A percentile compares a stretch with the other conserved stretches of the same genome.
Conservation (phyloP, 768 basidiomycete species). For the Rhodotorula diobovata region DNA sequence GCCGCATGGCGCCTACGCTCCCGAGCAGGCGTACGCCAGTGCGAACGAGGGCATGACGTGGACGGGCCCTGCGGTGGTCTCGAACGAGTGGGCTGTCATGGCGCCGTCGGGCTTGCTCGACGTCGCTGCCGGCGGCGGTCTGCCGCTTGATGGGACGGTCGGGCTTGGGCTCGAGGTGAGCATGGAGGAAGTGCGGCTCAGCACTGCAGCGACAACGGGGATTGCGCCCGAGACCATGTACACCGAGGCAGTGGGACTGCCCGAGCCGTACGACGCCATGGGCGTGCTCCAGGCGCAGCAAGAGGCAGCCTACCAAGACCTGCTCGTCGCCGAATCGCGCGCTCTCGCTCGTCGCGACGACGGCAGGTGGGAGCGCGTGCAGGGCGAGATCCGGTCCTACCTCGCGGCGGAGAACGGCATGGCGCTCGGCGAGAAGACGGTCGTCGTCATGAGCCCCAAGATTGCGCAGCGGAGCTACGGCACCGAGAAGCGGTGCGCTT, state of each 20-base stretch:
- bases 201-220: background rate
- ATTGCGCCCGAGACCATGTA: background rate
- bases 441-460: conserved; percentile 96
- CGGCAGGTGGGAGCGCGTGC: background rate
- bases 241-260: background rate
- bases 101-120: background rate
- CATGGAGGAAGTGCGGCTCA: conserved; percentile 10
- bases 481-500: conserved; percentile 74
- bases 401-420: conserved; percentile 77
- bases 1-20: too few species aligned
- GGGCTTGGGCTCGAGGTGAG: conserved; percentile 11
- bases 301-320: background rate
- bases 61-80: background rate
- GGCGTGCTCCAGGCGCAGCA: background rate
- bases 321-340: background rate
- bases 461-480: conserved; percentile 98
- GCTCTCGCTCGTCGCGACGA: background rate
- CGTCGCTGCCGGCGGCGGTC: background rate
- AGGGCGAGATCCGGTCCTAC: conserved; percentile 53
- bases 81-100: background rate
- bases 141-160: background rate
- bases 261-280: background rate
- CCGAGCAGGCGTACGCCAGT: background rate
- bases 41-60: background rate
- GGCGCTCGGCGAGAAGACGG: conserved; percentile 83